phyloP scores from a whole-genome alignment of 2,329 filamentous ascomycete genomes.

The Escovopsis sp. region DNA sequence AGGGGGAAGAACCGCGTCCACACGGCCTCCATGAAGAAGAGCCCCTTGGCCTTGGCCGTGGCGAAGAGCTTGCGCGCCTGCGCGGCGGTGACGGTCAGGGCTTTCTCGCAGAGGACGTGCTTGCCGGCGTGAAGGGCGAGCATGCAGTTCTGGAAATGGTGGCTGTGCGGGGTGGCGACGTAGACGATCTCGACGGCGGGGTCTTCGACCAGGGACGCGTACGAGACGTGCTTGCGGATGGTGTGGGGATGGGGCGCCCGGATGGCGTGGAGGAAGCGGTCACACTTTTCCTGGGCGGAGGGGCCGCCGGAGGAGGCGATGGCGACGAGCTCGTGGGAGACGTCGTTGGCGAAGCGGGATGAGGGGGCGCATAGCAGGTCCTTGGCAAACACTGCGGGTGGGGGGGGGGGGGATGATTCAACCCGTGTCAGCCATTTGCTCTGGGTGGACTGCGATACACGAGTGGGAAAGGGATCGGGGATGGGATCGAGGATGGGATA shows the following conservation, averaged over 20 bases:
- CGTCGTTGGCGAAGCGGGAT: conserved; percentile 51
- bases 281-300: conserved; percentile 48
- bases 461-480: not conserved
- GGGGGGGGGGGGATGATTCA: not conserved
- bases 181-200: conserved; percentile 73
- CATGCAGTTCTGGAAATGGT: conserved; percentile 85
- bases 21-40: conserved; percentile 75
- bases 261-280: conserved; percentile 56
- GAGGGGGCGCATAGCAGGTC: conserved; percentile 65
- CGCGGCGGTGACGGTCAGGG: conserved; percentile 68
- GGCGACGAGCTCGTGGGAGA: conserved; percentile 63
- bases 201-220: conserved; percentile 66
- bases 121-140: conserved; percentile 73
- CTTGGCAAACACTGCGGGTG: conserved; percentile 44
- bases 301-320: conserved; percentile 65
- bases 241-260: conserved; percentile 42
- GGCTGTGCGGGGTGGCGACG: conserved; percentile 78
- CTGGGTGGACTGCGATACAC: not conserved
- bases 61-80: conserved; percentile 60
- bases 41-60: conserved; percentile 54
- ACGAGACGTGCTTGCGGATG: conserved; percentile 63
- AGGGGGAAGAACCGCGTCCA: conserved; percentile 85
- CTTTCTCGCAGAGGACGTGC: conserved; percentile 82
- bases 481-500: too few species aligned
- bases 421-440: not conserved